Evolutionary conservation across 306 rosid genomes (phyloP).

Genomic region (Cucumis melo): DNA sequence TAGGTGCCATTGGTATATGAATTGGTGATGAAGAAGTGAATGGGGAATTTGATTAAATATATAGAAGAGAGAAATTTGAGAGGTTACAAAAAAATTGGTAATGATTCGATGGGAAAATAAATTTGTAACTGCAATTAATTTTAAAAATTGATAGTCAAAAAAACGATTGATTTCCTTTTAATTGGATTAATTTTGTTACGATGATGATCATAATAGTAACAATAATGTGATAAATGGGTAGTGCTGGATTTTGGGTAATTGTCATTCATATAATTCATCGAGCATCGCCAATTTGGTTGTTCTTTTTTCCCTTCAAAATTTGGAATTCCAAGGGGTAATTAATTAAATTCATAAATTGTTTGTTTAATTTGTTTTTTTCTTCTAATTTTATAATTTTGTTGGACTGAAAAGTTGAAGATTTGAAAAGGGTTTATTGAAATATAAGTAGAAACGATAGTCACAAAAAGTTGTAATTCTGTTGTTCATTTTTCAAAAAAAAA

Average conservation of each 20-base stretch:
- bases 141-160: background rate
- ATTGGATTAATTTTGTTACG: background rate
- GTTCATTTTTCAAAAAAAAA: too few relatives aligned
- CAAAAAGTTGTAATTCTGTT: too few relatives aligned
- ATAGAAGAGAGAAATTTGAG: background rate
- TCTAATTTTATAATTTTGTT: too few relatives aligned
- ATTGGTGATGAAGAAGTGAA: background rate
- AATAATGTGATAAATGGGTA: too few relatives aligned
- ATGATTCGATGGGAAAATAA: background rate
- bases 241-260: background rate
- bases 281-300: background rate
- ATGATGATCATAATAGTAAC: too few relatives aligned
- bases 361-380: too few relatives aligned
- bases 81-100: background rate
- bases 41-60: background rate
- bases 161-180: background rate
- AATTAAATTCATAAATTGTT: background rate
- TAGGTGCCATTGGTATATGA: background rate
- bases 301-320: background rate
- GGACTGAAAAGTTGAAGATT: too few relatives aligned
- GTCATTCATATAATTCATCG: background rate
- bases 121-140: background rate
- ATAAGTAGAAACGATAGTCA: too few relatives aligned
- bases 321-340: too few relatives aligned
- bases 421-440: too few relatives aligned